Conservation (phyloP, 2,329 filamentous ascomycete species). For the Fusarium equiseti region DNA sequence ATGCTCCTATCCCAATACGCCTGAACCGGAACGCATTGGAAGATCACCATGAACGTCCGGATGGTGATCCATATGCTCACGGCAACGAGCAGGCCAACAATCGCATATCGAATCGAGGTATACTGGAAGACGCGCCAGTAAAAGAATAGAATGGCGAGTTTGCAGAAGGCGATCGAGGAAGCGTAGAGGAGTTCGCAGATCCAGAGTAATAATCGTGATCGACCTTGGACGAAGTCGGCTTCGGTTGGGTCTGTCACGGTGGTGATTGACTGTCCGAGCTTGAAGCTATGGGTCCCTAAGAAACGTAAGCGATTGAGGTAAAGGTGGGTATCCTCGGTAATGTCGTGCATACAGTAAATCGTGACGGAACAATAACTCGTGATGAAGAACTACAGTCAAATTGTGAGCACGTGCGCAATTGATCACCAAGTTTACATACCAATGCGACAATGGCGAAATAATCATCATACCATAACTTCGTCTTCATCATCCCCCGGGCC, state of each 20-base stretch:
- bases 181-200: conserved; percentile 41
- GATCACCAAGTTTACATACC: neutral
- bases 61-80: conserved; percentile 46
- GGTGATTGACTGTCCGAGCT: conserved; percentile 27
- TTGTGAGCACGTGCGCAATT: neutral
- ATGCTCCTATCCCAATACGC: conserved; percentile 51
- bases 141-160: conserved; percentile 47
- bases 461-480: conserved; percentile 43
- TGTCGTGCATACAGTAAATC: conserved; percentile 22
- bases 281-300: conserved; percentile 32
- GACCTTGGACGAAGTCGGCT: conserved; percentile 1
- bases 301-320: neutral
- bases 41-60: conserved; percentile 50
- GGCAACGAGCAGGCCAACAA: conserved; percentile 37
- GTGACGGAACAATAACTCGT: conserved; percentile 23
- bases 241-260: neutral
- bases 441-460: conserved; percentile 36
- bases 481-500: conserved; percentile 39
- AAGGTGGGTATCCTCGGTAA: neutral
- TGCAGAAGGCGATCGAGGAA: conserved; percentile 45
- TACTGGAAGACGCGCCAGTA: conserved; percentile 50
- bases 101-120: conserved; percentile 46
- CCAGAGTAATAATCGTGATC: conserved; percentile 34
- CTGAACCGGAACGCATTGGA: conserved; percentile 52
- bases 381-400: conserved; percentile 5